These are phyloP conservation scores for Thielaviopsis euricoi DNA, from an alignment of 2,329 filamentous ascomycete genomes.

Conservation along the genomic window DNA sequence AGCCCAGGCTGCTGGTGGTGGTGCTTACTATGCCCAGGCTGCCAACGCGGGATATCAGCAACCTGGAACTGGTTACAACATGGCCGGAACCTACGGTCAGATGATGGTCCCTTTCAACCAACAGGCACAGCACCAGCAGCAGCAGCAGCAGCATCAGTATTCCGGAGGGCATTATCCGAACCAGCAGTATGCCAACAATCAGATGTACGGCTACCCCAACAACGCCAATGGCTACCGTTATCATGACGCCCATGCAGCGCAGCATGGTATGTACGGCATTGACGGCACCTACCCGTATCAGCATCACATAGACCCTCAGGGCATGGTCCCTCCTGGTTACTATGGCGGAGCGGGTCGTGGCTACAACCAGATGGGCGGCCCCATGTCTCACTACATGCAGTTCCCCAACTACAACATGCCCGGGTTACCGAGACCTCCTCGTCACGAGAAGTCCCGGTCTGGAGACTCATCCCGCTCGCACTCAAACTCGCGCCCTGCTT, in stretches of 20 bases:
- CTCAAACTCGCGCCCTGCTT: slow-evolving; percentile 22
- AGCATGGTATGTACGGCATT: background rate
- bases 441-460: background rate
- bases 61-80: slow-evolving; percentile 29
- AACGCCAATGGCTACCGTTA: background rate
- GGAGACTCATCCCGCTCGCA: slow-evolving; percentile 16
- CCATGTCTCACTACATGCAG: slow-evolving; percentile 5
- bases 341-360: slow-evolving; percentile 18
- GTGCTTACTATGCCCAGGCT: slow-evolving; percentile 19
- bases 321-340: slow-evolving; percentile 15
- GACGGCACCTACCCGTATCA: background rate
- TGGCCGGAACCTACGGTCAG: slow-evolving; percentile 20
- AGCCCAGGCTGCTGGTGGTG: background rate
- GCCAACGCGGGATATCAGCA: slow-evolving; percentile 27
- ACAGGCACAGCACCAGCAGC: slow-evolving; percentile 7
- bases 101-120: slow-evolving; percentile 32
- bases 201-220: background rate
- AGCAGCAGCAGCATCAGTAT: background rate
- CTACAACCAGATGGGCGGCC: background rate
- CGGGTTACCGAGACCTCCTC: slow-evolving; percentile 26
- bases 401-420: slow-evolving; percentile 13
- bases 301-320: background rate
- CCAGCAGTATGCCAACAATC: background rate
- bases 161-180: background rate
- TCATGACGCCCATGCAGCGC: background rate